phyloP scores from a whole-genome alignment of 176 grass and related monocot genomes.

The Pontederia crassipes region DNA sequence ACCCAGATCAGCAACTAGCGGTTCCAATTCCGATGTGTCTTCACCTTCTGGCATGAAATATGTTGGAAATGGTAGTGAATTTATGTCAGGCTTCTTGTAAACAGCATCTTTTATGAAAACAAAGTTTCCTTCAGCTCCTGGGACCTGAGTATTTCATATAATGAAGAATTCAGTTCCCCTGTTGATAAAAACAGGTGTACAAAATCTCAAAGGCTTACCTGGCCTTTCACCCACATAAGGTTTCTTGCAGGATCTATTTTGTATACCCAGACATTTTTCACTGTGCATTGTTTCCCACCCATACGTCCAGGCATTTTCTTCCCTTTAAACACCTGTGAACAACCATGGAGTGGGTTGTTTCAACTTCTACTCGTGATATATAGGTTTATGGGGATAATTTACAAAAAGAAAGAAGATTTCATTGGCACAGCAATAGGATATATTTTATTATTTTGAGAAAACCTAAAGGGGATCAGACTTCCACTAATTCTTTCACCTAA shows the following conservation, averaged over 20 bases:
- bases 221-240: constrained; percentile 83
- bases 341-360: neutral
- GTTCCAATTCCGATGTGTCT: constrained; percentile 39
- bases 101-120: constrained; percentile 83
- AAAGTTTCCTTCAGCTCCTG: constrained; percentile 88
- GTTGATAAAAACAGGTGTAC: neutral
- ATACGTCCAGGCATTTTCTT: constrained; percentile 91
- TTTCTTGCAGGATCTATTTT: constrained; percentile 96
- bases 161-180: constrained; percentile 1
- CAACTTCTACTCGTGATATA: neutral
- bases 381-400: too few species aligned
- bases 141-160: constrained; percentile 38
- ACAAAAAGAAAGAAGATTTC: too few species aligned
- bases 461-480: too few species aligned
- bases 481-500: too few species aligned
- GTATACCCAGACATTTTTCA: constrained; percentile 98
- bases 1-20: constrained; percentile 56
- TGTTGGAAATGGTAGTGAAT: constrained; percentile 77
- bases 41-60: constrained; percentile 53
- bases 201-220: constrained; percentile 35
- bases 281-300: constrained; percentile 75
- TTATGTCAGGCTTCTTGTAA: constrained; percentile 76
- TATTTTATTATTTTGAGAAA: too few species aligned
- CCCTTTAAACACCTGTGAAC: constrained; percentile 90
- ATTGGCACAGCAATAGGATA: too few species aligned